phyloP scores from a whole-genome alignment of 106 monocot genomes.

The Narthecium ossifragum region DNA sequence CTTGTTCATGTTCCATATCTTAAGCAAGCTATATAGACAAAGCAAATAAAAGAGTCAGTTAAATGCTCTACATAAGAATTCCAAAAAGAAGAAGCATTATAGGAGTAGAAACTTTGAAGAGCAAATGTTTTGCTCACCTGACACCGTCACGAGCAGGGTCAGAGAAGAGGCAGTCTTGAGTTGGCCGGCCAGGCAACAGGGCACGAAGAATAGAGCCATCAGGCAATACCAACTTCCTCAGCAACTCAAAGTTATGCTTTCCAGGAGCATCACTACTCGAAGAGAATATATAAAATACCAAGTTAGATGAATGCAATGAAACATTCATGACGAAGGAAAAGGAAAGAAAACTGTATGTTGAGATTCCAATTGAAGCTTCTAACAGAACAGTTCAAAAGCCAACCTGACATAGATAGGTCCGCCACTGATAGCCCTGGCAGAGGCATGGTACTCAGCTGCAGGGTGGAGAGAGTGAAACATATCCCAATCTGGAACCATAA shows the following conservation, averaged over 20 bases:
- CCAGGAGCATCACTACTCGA: conserved; percentile 79
- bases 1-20: conserved; percentile 99
- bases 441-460: conserved; percentile 85
- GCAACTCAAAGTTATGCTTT: conserved; percentile 78
- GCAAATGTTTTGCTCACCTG: conserved; percentile 25
- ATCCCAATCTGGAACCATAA: conserved; percentile 98
- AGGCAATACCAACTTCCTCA: conserved; percentile 84
- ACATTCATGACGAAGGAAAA: too few relatives aligned
- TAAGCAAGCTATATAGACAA: conserved; percentile 53
- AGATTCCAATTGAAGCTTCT: neutral
- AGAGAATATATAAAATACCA: neutral
- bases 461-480: conserved; percentile 98
- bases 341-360: too few relatives aligned
- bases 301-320: neutral
- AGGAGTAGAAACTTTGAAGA: neutral
- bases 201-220: conserved; percentile 93
- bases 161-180: conserved; percentile 80
- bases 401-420: conserved; percentile 96
- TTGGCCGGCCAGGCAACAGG: conserved; percentile 76
- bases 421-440: conserved; percentile 93
- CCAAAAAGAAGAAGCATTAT: neutral
- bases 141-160: conserved; percentile 85
- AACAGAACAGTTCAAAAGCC: neutral
- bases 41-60: too few relatives aligned
- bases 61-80: too few relatives aligned